These are phyloP conservation scores for Macrolepiota fuliginosa DNA, from an alignment of 768 basidiomycete genomes.

Conservation along the genomic window DNA sequence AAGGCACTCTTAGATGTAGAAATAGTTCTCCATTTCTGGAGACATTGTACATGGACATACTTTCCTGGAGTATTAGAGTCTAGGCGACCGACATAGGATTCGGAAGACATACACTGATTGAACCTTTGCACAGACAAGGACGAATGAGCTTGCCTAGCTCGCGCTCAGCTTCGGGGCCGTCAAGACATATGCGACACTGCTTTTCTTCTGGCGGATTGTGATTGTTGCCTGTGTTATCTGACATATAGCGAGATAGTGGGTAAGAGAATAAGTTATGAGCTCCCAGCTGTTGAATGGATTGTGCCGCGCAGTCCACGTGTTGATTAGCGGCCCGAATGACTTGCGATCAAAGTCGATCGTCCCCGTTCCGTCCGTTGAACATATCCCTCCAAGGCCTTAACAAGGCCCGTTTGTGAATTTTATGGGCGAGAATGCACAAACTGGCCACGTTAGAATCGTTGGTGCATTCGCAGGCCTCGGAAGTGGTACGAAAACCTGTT, in stretches of 20 bases:
- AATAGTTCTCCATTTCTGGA: conserved; percentile 70
- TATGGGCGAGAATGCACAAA: conserved; percentile 15
- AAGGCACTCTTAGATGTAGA: conserved; percentile 66
- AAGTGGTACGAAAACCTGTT: conserved; percentile 45
- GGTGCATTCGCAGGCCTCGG: conserved; percentile 60
- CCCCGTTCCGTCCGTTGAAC: not conserved
- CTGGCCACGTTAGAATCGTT: conserved; percentile 44
- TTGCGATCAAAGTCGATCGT: not conserved
- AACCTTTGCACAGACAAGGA: conserved; percentile 79
- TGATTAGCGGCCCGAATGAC: conserved; percentile 2
- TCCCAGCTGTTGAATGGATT: not conserved
- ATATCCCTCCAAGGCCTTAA: not conserved
- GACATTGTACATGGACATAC: conserved; percentile 80
- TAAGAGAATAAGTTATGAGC: conserved; percentile 2
- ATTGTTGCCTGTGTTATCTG: conserved; percentile 2
- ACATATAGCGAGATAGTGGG: conserved; percentile 2
- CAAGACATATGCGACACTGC: conserved; percentile 85
- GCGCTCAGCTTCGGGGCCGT: conserved; percentile 56
- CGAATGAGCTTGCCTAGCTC: conserved; percentile 76
- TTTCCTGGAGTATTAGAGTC: conserved; percentile 23
- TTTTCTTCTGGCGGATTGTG: conserved; percentile 37
- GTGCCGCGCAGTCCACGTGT: conserved; percentile 9
- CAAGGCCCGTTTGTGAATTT: not conserved
- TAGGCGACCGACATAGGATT: not conserved
- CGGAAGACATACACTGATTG: conserved; percentile 54